Base-by-base conservation (phyloP, 2,329 filamentous ascomycete genomes). In the Coniochaeta pulveracea region DNA sequence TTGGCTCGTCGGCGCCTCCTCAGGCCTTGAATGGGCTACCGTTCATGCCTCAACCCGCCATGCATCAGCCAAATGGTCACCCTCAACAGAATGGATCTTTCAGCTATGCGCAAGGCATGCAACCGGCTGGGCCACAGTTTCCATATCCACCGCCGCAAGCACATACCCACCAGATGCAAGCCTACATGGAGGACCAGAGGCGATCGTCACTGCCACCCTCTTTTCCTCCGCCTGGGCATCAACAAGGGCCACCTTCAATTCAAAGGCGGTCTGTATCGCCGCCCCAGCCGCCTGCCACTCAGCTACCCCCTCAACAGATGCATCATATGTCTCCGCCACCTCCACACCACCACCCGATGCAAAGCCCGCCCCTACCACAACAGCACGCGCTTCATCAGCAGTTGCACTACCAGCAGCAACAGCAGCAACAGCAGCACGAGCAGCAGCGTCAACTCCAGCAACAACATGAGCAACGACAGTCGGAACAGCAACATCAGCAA, bases 11-110 rank as follows among this genome's bases (percentile, higher is more conserved):
- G 24, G 74, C 73, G 24, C 67, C 72, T 44, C 65, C 75, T 18
- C 77, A 77, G 30, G 70, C 69, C 21, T 47, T 70, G 38, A 83
- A 81, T 48, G 83, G 74, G 35, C 93, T 83, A 55, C 72, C 81
- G 4, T 95, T 86, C 51, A 85, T 93, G 66, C 77, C 83, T 3
- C 86, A 91, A 41, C 83, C 83, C 24, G 75, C 82, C 21, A 85
- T 93, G 38, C 60, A 58, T 34, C 42, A 38, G 28, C 50, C 50
- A 22, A 50, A 47, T 38, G 51, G 55, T 37, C 46, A 56, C 18
- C n/a, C n/a, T n/a, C n/a, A n/a, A n/a, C n/a, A n/a, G n/a, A n/a
- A n/a, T n/a, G n/a, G n/a, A n/a, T n/a, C n/a, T n/a, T n/a, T n/a
- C n/a, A n/a, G n/a, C n/a, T n/a, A n/a, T n/a, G n/a, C n/a, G n/a